Base-by-base conservation (phyloP, 257 asterid species). In the Asclepias syriaca region DNA sequence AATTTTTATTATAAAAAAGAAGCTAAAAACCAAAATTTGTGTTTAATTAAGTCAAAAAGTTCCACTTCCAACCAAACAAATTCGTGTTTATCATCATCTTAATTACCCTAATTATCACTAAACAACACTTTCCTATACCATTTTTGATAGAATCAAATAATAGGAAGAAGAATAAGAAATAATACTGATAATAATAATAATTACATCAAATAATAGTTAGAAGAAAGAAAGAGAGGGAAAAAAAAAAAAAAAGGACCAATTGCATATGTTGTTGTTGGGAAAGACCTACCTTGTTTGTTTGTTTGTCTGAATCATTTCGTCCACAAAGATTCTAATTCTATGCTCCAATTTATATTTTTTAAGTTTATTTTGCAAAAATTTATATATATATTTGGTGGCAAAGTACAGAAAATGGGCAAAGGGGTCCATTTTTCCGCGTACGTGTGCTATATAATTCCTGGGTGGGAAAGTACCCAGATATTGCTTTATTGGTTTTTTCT, bases 201-300 rank as follows among this genome's bases (percentile, higher is more conserved):
- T 34, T 34, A 34, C 39, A 4, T 34, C 39, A 34, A 34, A 34
- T 34, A 34, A 1, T 34, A 34, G 39, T 34, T 34, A 3, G 39
- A 34, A 34, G 2, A 34, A 34, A 34, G 5, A 12, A 60, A 29
- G 15, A 60, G 45, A 29, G 27, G 8, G 14, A 5, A 18, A 53
- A 21, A 18, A 5, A 19, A 53, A 5, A 19, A 4, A 6, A 53
- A 53, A 2, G 22, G 22, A 32, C 67, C 22, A 61, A 63, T 34
- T 37, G 49, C 50, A 49, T 29, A 22, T 37, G 55, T 54, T 49
- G 39, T 55, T 53, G 60, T 51, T 40, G 24, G 39, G 65, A 64
- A 75, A 65, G 73, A 9, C 80, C 80, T 76, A 77, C 71, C 80
- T 12, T 77, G 80, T 77, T 57, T 71, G 80, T 77, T 57, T 71